Evolutionary conservation across 805 yeast species (phyloP).

Genomic region (Nakazawaea laoshanensis): DNA sequence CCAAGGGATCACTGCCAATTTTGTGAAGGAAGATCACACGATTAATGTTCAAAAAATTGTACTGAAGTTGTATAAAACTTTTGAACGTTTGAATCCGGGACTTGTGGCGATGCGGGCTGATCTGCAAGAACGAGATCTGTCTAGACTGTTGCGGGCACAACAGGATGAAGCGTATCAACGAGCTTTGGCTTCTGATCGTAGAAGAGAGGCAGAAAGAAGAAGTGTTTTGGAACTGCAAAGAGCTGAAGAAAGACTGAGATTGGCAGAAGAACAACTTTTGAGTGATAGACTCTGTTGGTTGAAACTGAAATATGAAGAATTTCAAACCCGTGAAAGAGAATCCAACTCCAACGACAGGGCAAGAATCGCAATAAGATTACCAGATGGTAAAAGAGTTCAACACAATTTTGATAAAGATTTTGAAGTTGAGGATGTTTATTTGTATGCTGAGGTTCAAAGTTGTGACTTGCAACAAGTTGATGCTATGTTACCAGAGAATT

Average conservation of each 20-base stretch:
- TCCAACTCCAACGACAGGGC: constrained; percentile 21
- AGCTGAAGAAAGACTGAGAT: constrained; percentile 7
- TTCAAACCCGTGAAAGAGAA: constrained; percentile 15
- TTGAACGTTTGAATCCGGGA: constrained; percentile 50
- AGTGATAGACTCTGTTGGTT: constrained; percentile 28
- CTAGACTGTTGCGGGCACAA: constrained; percentile 51
- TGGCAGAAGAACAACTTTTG: neutral
- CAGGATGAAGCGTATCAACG: constrained; percentile 75
- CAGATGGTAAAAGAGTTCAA: constrained; percentile 51
- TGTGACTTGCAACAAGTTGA: constrained; percentile 25
- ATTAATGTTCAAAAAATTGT: constrained; percentile 24
- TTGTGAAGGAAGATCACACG: constrained; percentile 19
- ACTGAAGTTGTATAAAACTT: constrained; percentile 25
- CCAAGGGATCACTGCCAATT: constrained; percentile 48
- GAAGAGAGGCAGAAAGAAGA: constrained; percentile 35
- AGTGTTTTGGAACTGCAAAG: constrained; percentile 16
- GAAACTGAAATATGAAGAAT: neutral
- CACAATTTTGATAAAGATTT: constrained; percentile 37
- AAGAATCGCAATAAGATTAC: constrained; percentile 62
- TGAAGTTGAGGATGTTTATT: constrained; percentile 57
- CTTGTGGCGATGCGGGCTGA: constrained; percentile 55
- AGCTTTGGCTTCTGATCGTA: constrained; percentile 61
- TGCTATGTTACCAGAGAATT: neutral
- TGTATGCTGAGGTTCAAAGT: constrained; percentile 68
- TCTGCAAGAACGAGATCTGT: constrained; percentile 48